These are phyloP conservation scores for Eurotiales sp. DNA, from an alignment of 2,329 filamentous ascomycete genomes.

Conservation along the genomic window DNA sequence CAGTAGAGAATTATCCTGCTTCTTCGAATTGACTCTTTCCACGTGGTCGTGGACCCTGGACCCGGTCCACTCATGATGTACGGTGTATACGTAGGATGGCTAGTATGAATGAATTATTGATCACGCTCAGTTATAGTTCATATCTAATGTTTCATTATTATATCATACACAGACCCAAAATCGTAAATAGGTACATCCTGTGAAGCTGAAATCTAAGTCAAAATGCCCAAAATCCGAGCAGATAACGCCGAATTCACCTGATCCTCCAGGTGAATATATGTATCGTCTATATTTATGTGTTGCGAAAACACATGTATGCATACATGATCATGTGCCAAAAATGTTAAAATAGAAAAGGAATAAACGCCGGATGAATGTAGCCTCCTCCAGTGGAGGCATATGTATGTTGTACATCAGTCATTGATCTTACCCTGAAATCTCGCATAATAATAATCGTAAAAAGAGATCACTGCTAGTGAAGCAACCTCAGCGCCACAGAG, in stretches of 20 bases:
- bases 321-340: constrained; percentile 43
- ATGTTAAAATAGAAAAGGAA: neutral
- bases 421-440: no score
- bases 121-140: no score
- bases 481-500: constrained; percentile 42
- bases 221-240: neutral
- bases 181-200: neutral
- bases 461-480: no score
- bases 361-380: neutral
- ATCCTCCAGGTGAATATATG: constrained; percentile 2
- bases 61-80: no score
- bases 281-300: constrained; percentile 6
- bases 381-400: neutral
- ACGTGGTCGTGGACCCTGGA: no score
- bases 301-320: neutral
- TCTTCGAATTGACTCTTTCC: no score
- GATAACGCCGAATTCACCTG: constrained; percentile 3
- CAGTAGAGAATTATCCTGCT: no score
- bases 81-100: no score
- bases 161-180: neutral
- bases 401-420: neutral
- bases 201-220: neutral
- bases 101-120: no score
- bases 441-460: no score
- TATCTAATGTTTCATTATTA: neutral